Percentiles rank a stretch among this genome's conserved stretches.
phyloP scores from a whole-genome alignment of 225 moss, liverwort and hornwort species.

The Marchantia paleacea region DNA sequence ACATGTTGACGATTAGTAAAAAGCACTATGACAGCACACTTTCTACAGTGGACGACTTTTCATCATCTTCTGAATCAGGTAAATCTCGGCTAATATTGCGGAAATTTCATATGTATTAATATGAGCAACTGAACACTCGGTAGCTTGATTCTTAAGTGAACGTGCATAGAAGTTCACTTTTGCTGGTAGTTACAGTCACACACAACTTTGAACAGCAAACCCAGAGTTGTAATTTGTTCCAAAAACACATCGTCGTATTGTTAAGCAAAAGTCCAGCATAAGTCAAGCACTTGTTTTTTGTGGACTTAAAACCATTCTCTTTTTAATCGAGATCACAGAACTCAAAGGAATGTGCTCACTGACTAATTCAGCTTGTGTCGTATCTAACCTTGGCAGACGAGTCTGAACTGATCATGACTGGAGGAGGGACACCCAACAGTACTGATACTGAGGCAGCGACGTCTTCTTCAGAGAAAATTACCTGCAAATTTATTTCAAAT shows the following conservation, averaged over 20 bases:
- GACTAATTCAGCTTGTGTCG: not conserved
- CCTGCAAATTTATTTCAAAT: slow-evolving; percentile 21
- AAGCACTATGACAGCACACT: no score
- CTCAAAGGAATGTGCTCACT: not conserved
- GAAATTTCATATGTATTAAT: no score
- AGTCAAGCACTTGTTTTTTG: no score
- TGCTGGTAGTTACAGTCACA: not conserved
- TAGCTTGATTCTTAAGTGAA: no score
- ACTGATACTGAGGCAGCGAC: slow-evolving; percentile 39
- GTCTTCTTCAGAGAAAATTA: slow-evolving; percentile 26
- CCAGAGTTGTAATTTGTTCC: not conserved
- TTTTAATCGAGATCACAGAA: not conserved
- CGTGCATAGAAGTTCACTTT: not conserved
- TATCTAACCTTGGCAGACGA: slow-evolving; percentile 36
- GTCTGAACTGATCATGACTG: slow-evolving; percentile 28
- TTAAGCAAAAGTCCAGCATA: no score
- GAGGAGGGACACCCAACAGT: slow-evolving; percentile 39
- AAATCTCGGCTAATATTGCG: no score
- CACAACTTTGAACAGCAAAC: not conserved
- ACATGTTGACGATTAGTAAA: not conserved
- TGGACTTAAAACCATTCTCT: no score
- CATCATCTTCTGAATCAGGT: no score
- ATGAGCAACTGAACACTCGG: no score
- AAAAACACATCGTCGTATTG: not conserved
- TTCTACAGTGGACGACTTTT: no score